Percentiles rank a stretch among this genome's conserved stretches.
phyloP scores from a whole-genome alignment of 768 basidiomycete species.

The Albatrellus ellisii region DNA sequence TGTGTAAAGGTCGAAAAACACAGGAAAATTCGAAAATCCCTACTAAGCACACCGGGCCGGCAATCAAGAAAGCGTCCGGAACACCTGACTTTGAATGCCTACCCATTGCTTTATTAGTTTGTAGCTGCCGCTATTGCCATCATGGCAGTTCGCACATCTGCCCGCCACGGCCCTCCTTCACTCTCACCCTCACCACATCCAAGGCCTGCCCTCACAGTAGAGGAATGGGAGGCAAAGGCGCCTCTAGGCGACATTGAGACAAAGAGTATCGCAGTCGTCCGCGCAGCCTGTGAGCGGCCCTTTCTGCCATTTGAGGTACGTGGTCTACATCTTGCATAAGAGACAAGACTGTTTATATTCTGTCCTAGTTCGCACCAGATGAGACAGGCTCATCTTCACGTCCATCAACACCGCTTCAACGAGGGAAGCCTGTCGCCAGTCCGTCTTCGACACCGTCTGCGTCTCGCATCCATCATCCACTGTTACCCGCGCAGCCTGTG shows the following conservation, averaged over 20 bases:
- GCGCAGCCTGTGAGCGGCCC: constrained; percentile 46
- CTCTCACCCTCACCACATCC: constrained; percentile 20
- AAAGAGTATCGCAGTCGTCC: constrained; percentile 50
- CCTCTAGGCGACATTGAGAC: constrained; percentile 60
- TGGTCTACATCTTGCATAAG: too few species aligned
- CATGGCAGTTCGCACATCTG: too few species aligned
- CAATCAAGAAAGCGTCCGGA: too few species aligned
- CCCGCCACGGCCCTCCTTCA: too few species aligned
- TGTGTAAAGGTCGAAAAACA: too few species aligned
- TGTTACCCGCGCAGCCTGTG: constrained; percentile 69
- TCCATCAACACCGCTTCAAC: constrained; percentile 31
- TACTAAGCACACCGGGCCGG: too few species aligned
- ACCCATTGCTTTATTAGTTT: too few species aligned
- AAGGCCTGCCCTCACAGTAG: constrained; percentile 47
- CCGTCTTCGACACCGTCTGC: constrained; percentile 20
- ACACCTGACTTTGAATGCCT: too few species aligned
- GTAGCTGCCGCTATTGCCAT: too few species aligned
- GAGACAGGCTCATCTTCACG: constrained; percentile 27
- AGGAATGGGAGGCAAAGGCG: constrained; percentile 86
- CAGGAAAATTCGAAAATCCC: too few species aligned
- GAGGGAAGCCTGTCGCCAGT: too few species aligned
- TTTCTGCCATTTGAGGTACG: constrained; percentile 60
- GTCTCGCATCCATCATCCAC: constrained; percentile 29
- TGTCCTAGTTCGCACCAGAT: constrained; percentile 22
- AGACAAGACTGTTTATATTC: too few species aligned